These are phyloP conservation scores for Inonotus obliquus DNA, from an alignment of 1,284 basidiomycete genomes.

Conservation along the genomic window DNA sequence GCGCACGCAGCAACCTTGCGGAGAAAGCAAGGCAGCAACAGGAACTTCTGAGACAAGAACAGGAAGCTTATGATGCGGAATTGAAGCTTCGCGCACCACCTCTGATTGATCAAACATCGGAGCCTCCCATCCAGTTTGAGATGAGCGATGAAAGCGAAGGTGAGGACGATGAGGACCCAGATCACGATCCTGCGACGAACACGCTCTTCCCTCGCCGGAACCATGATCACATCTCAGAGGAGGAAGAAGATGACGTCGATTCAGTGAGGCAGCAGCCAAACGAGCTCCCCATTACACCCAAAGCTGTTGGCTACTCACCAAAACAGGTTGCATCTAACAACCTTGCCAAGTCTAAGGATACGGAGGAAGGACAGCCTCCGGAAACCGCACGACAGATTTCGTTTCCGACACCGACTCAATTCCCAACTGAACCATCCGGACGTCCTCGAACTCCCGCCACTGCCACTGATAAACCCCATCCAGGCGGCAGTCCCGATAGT, in stretches of 20 bases:
- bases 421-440: background rate
- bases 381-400: constrained; percentile 15
- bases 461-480: constrained; percentile 17
- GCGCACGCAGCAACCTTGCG: constrained; percentile 64
- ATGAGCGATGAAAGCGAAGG: constrained; percentile 77
- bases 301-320: background rate
- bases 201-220: constrained; percentile 20
- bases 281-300: constrained; percentile 9
- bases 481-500: background rate
- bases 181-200: constrained; percentile 11
- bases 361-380: constrained; percentile 5
- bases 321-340: constrained; percentile 3
- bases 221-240: constrained; percentile 61
- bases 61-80: constrained; percentile 39
- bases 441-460: background rate
- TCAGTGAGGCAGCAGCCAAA: constrained; percentile 20
- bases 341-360: constrained; percentile 4
- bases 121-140: constrained; percentile 71
- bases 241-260: constrained; percentile 50
- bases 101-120: constrained; percentile 33
- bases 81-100: constrained; percentile 6
- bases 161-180: constrained; percentile 49
- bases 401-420: constrained; percentile 9
- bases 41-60: constrained; percentile 47
- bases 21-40: constrained; percentile 56